A percentile compares a stretch with the other conserved stretches of the same genome.
Conservation (phyloP, 352 stramenopile genomes). For the Globisporangium alternatum region DNA sequence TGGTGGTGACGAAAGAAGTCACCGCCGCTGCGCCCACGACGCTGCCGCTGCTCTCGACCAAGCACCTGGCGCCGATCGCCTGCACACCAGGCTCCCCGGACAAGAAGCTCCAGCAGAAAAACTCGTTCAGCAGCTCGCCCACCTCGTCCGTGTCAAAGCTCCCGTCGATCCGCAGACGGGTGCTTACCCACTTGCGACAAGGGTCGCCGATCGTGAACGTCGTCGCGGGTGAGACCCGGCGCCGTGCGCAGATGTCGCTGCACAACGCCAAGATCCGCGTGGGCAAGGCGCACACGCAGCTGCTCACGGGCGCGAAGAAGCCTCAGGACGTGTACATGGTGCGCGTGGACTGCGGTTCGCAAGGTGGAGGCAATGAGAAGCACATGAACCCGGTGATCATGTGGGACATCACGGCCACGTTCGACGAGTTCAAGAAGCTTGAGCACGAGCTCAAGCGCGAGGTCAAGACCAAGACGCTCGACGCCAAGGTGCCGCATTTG, state of each 20-base stretch:
- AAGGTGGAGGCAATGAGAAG: conserved; percentile 41
- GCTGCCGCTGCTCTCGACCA: conserved; percentile 26
- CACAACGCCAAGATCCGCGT: conserved; percentile 59
- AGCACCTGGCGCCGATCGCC: conserved; percentile 18
- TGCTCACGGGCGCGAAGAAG: conserved; percentile 34
- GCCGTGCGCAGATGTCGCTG: conserved; percentile 51
- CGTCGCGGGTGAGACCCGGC: conserved; percentile 49
- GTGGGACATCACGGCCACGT: conserved; percentile 80
- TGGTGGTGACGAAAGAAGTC: conserved; percentile 9
- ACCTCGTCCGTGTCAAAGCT: conserved; percentile 14
- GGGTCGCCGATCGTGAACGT: conserved; percentile 47
- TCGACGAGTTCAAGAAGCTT: conserved; percentile 73
- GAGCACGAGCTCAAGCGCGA: conserved; percentile 69
- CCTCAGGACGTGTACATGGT: conserved; percentile 69
- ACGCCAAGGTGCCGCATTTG: conserved; percentile 56
- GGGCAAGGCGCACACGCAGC: conserved; percentile 68
- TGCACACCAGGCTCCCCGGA: conserved; percentile 7
- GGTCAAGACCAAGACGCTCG: conserved; percentile 50
- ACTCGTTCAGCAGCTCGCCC: neutral
- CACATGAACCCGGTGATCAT: conserved; percentile 85
- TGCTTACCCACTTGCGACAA: conserved; percentile 40
- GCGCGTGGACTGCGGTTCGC: conserved; percentile 57
- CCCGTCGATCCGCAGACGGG: conserved; percentile 32
- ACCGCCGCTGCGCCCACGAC: conserved; percentile 14
- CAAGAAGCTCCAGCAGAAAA: conserved; percentile 2